Conservation (phyloP, 768 basidiomycete genomes). For the Suillus variegatus region DNA sequence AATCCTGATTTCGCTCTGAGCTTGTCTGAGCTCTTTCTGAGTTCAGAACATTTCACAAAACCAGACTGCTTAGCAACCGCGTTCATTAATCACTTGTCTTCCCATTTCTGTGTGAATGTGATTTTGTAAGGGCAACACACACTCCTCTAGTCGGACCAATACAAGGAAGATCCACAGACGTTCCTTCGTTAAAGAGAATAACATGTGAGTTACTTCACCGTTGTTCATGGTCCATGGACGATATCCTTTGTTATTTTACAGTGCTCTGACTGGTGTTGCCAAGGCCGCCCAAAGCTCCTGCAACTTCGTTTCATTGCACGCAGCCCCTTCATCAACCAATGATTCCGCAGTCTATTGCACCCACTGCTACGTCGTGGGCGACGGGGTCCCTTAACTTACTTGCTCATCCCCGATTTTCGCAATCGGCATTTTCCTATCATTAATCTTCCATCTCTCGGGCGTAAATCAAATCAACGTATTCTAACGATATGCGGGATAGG, state of each 20-base stretch:
- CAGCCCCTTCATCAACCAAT: background rate
- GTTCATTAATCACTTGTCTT: background rate
- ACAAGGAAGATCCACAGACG: background rate
- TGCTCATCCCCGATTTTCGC: background rate
- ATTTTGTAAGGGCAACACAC: background rate
- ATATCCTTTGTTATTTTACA: background rate
- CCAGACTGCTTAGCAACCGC: background rate
- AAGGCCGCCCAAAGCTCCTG: background rate
- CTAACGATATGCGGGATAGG: background rate
- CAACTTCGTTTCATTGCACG: background rate
- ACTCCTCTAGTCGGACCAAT: background rate
- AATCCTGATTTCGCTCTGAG: slow-evolving; percentile 5
- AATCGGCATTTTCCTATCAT: slow-evolving; percentile 1
- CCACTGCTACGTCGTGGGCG: background rate
- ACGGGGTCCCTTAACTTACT: background rate
- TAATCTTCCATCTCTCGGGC: background rate
- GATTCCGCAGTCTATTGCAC: background rate
- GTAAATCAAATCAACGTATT: slow-evolving; percentile 1
- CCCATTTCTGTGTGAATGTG: background rate
- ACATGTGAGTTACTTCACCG: background rate
- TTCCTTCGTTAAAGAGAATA: background rate
- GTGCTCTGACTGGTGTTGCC: background rate
- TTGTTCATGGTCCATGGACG: background rate
- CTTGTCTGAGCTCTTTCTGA: slow-evolving; percentile 10
- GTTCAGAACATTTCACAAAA: slow-evolving; percentile 9